Evolutionary conservation across 495 filamentous ascomycete genomes (phyloP).

Genomic region (Acidomyces sp.): DNA sequence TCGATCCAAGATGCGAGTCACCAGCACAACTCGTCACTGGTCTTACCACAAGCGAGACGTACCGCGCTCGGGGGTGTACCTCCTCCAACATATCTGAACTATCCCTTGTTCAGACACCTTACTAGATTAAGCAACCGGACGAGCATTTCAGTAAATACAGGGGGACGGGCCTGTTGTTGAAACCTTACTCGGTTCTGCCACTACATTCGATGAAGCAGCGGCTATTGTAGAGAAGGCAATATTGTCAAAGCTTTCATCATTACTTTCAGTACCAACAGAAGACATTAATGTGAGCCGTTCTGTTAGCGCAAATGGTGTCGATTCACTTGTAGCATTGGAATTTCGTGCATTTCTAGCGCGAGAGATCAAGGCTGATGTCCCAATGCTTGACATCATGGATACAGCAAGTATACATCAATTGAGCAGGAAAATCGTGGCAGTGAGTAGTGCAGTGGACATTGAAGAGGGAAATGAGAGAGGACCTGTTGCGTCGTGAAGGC

Average conservation of each 20-base stretch:
- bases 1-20: too few species aligned
- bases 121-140: not conserved
- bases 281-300: not conserved
- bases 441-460: too few species aligned
- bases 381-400: too few species aligned
- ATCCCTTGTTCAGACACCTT: not conserved
- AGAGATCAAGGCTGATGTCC: too few species aligned
- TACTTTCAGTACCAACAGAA: not conserved
- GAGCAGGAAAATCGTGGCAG: too few species aligned
- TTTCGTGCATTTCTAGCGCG: too few species aligned
- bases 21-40: too few species aligned
- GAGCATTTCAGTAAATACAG: not conserved
- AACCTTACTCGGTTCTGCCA: not conserved
- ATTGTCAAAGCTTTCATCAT: not conserved
- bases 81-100: not conserved
- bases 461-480: too few species aligned
- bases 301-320: not conserved
- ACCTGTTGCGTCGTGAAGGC: too few species aligned
- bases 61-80: not conserved
- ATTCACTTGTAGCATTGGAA: not conserved
- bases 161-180: not conserved
- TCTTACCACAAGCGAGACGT: not conserved
- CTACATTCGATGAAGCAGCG: not conserved
- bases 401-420: too few species aligned
- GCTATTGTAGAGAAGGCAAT: not conserved